Conservation (phyloP, 2,329 filamentous ascomycete species). For the Paracamarosporium sp. region DNA sequence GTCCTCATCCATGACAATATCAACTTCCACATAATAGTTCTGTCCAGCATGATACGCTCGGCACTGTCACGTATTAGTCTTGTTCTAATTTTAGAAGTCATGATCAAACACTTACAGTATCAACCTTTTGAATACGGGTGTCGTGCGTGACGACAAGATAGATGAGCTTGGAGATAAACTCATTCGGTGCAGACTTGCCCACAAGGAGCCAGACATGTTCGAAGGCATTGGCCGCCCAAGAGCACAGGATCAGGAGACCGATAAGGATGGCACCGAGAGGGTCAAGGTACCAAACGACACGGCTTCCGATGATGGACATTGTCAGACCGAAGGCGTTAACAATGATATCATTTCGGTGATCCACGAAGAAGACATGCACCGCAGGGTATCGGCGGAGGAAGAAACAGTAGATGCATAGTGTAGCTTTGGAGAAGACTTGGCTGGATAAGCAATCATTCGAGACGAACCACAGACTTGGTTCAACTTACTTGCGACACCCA, state of each 20-base stretch:
- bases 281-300: constrained; percentile 66
- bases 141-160: constrained; percentile 64
- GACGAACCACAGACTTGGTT: neutral
- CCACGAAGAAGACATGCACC: constrained; percentile 64
- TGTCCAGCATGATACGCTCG: constrained; percentile 68
- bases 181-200: constrained; percentile 65
- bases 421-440: constrained; percentile 59
- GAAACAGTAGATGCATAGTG: constrained; percentile 63
- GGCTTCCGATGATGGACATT: constrained; percentile 62
- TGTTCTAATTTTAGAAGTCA: neutral
- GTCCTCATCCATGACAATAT: constrained; percentile 65
- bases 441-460: constrained; percentile 8
- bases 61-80: constrained; percentile 44
- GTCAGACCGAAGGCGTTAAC: constrained; percentile 63
- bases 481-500: constrained; percentile 60
- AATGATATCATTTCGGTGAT: constrained; percentile 64
- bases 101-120: constrained; percentile 52
- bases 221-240: constrained; percentile 66
- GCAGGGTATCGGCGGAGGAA: constrained; percentile 61
- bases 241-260: constrained; percentile 66
- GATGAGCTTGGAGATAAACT: constrained; percentile 63
- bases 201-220: constrained; percentile 69
- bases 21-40: constrained; percentile 68
- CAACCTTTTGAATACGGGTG: constrained; percentile 62
- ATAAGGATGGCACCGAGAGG: constrained; percentile 67